Percentiles rank a stretch among this genome's conserved stretches.
These are phyloP conservation scores for Jackrogersella minutella DNA, from an alignment of 495 filamentous ascomycete species.

Conservation along the genomic window DNA sequence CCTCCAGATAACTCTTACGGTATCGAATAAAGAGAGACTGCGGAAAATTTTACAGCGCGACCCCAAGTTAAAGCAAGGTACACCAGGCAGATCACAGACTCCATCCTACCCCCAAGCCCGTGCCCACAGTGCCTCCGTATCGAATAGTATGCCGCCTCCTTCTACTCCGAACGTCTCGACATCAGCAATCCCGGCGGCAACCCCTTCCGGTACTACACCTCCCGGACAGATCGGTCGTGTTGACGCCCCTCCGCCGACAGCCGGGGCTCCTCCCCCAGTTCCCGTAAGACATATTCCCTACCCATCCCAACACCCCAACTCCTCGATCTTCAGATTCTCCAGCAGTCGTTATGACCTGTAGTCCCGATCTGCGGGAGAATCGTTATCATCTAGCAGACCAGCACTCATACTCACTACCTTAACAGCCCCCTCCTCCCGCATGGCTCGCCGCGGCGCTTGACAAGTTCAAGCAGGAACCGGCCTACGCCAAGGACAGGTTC, in stretches of 20 bases:
- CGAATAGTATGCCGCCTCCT: constrained; percentile 68
- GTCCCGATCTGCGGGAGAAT: constrained; percentile 22
- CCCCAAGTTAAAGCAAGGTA: constrained; percentile 48
- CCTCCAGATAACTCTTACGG: constrained; percentile 75
- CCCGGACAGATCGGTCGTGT: constrained; percentile 68
- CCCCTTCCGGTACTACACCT: constrained; percentile 46
- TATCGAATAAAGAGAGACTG: constrained; percentile 67
- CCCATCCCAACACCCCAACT: constrained; percentile 28
- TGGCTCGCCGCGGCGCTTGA: constrained; percentile 78
- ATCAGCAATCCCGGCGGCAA: constrained; percentile 45
- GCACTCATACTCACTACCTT: constrained; percentile 38
- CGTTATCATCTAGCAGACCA: constrained; percentile 23
- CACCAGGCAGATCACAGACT: constrained; percentile 52
- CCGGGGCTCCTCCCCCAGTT: constrained; percentile 58
- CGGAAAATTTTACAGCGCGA: constrained; percentile 62
- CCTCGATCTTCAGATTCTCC: constrained; percentile 37
- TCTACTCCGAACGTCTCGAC: constrained; percentile 52
- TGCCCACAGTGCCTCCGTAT: constrained; percentile 59
- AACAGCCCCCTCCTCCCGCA: constrained; percentile 76
- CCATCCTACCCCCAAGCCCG: constrained; percentile 62
- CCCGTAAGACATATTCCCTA: constrained; percentile 60
- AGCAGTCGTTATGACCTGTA: constrained; percentile 46
- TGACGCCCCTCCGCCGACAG: constrained; percentile 67
- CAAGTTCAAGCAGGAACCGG: constrained; percentile 58
- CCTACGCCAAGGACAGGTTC: constrained; percentile 79